A percentile compares a stretch with the other conserved stretches of the same genome.
These are phyloP conservation scores for Cinchona pubescens DNA, from an alignment of 257 asterid species.

Conservation along the genomic window DNA sequence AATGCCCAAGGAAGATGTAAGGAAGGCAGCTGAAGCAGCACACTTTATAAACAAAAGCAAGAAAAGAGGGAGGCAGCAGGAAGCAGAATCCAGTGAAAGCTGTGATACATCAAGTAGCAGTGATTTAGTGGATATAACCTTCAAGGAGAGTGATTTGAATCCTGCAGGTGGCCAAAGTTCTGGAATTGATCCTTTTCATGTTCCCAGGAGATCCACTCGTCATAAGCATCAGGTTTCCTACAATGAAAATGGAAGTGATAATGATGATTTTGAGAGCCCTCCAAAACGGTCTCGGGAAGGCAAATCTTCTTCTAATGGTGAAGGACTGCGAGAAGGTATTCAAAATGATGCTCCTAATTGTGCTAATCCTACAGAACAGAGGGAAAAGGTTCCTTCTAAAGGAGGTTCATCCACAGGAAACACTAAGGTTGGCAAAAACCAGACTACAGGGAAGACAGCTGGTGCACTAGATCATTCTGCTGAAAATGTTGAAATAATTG, in stretches of 20 bases:
- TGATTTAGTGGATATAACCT: constrained; percentile 36
- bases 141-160: constrained; percentile 24
- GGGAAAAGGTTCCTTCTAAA: constrained; percentile 25
- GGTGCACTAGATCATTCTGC: constrained; percentile 21
- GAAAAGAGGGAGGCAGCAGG: constrained; percentile 47
- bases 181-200: constrained; percentile 30
- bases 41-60: constrained; percentile 29
- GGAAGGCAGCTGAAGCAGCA: constrained; percentile 18
- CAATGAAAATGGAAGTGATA: constrained; percentile 48
- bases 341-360: constrained; percentile 23
- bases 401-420: constrained; percentile 23
- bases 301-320: constrained; percentile 28
- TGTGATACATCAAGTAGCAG: constrained; percentile 44
- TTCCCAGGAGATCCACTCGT: constrained; percentile 61
- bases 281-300: constrained; percentile 34
- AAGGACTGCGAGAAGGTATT: constrained; percentile 21
- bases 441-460: constrained; percentile 16
- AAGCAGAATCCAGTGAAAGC: constrained; percentile 53
- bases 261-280: constrained; percentile 33
- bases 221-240: constrained; percentile 53
- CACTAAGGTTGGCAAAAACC: constrained; percentile 20
- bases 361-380: constrained; percentile 23
- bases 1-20: too few relatives aligned
- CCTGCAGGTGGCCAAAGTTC: constrained; percentile 26
- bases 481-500: constrained; percentile 30